Evolutionary conservation across 805 yeast genomes (phyloP).

Genomic region (Spathaspora gorwiae): DNA sequence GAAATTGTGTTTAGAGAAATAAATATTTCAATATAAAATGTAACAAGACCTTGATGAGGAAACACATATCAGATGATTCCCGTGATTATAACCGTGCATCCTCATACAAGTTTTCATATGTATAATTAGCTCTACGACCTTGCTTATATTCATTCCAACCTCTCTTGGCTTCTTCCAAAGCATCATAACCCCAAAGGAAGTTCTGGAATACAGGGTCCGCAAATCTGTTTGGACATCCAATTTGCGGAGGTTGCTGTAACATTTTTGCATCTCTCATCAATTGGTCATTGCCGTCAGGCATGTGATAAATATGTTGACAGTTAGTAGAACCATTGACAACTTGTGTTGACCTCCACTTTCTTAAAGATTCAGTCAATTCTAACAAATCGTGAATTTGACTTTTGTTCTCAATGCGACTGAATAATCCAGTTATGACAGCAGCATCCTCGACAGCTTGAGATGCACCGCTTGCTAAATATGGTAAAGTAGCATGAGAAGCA

Average conservation of each 20-base stretch:
- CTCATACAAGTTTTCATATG: constrained; percentile 6
- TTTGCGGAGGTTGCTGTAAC: constrained; percentile 12
- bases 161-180: constrained; percentile 18
- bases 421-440: constrained; percentile 20
- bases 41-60: no score
- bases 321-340: constrained; percentile 20
- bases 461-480: constrained; percentile 30
- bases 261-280: constrained; percentile 15
- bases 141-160: constrained; percentile 12
- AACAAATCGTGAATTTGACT: constrained; percentile 14
- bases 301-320: constrained; percentile 18
- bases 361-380: constrained; percentile 13
- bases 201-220: constrained; percentile 23
- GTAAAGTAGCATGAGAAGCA: constrained; percentile 32
- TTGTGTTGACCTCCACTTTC: constrained; percentile 20
- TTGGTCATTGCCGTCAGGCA: constrained; percentile 24
- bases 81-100: constrained; percentile 2
- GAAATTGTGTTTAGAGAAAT: no score
- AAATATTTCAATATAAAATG: no score
- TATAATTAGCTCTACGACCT: constrained; percentile 5
- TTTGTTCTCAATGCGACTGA: constrained; percentile 13
- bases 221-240: constrained; percentile 20
- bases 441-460: constrained; percentile 32
- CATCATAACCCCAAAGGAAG: constrained; percentile 22
- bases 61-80: no score